Evolutionary conservation across 108 stramenopile species (phyloP).

Genomic region (Hondaea fermentalgiana): DNA sequence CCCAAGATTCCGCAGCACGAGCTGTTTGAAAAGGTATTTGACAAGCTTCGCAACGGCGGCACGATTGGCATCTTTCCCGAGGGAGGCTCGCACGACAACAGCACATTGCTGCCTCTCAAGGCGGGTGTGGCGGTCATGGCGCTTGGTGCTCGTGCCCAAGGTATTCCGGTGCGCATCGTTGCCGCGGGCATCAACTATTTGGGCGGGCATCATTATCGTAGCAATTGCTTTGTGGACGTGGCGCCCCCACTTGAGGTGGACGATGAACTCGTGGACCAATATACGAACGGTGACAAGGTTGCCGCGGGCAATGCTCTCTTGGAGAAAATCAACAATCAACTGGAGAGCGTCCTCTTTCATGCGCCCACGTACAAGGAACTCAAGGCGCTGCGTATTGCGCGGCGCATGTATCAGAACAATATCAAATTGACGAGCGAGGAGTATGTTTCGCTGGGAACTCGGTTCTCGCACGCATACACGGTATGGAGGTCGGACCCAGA

Average conservation of each 20-base stretch:
- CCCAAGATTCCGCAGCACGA: slow-evolving; percentile 42
- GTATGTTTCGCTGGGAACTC: neutral
- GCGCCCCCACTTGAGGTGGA: slow-evolving; percentile 58
- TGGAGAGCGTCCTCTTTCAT: neutral
- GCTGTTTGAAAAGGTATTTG: slow-evolving; percentile 40
- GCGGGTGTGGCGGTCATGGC: slow-evolving; percentile 94
- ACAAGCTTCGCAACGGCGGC: slow-evolving; percentile 23
- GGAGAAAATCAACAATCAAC: neutral
- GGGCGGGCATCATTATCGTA: slow-evolving; percentile 79
- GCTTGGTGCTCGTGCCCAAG: slow-evolving; percentile 54
- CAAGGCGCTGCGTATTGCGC: neutral
- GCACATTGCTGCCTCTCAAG: slow-evolving; percentile 91
- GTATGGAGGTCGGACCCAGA: neutral
- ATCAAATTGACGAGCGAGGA: neutral
- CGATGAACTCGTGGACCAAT: slow-evolving; percentile 1
- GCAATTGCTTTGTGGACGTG: slow-evolving; percentile 73
- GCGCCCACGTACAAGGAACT: neutral
- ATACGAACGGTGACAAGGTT: neutral
- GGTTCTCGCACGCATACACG: neutral
- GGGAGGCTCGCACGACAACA: slow-evolving; percentile 91
- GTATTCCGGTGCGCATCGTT: slow-evolving; percentile 67
- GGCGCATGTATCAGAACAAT: slow-evolving; percentile 2
- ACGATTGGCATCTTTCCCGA: slow-evolving; percentile 87
- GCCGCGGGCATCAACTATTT: slow-evolving; percentile 83
- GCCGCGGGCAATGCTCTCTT: neutral